These are phyloP conservation scores for Ceratobasidium sp. DNA, from an alignment of 1,284 basidiomycete genomes.

Conservation along the genomic window DNA sequence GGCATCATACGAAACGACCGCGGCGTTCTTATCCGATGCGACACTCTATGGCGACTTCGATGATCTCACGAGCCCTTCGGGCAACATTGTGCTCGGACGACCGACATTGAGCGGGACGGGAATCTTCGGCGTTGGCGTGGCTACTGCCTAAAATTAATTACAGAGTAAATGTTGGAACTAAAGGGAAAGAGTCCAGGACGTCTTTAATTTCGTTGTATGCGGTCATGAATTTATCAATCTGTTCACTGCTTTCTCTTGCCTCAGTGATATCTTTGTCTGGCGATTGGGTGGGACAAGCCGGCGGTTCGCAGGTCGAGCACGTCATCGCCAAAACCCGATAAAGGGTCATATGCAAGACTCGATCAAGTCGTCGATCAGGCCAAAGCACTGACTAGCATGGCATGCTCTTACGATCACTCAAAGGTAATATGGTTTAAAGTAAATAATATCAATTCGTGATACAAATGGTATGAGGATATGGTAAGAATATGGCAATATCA, in stretches of 20 bases:
- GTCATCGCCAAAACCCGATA: neutral
- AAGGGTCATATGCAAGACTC: neutral
- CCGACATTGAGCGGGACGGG: conserved; percentile 90
- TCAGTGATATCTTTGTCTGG: neutral
- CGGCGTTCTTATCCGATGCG: conserved; percentile 94
- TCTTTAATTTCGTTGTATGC: neutral
- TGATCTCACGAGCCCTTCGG: conserved; percentile 88
- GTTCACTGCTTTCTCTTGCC: no score
- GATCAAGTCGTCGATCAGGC: neutral
- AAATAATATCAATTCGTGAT: conserved; percentile 23
- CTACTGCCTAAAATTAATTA: neutral
- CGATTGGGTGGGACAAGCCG: neutral
- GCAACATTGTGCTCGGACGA: conserved; percentile 91
- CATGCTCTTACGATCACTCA: neutral
- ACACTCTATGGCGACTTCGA: conserved; percentile 96
- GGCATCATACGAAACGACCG: conserved; percentile 97
- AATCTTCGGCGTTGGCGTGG: conserved; percentile 65
- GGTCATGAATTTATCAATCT: conserved; percentile 1
- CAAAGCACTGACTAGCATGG: neutral
- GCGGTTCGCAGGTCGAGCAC: neutral
- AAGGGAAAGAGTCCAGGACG: neutral
- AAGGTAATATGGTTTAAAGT: neutral
- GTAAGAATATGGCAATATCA: neutral
- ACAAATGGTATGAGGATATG: conserved; percentile 19
- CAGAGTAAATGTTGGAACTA: neutral